phyloP scores from a whole-genome alignment of 2,329 filamentous ascomycete genomes.

The Venturiaceae sp. region DNA sequence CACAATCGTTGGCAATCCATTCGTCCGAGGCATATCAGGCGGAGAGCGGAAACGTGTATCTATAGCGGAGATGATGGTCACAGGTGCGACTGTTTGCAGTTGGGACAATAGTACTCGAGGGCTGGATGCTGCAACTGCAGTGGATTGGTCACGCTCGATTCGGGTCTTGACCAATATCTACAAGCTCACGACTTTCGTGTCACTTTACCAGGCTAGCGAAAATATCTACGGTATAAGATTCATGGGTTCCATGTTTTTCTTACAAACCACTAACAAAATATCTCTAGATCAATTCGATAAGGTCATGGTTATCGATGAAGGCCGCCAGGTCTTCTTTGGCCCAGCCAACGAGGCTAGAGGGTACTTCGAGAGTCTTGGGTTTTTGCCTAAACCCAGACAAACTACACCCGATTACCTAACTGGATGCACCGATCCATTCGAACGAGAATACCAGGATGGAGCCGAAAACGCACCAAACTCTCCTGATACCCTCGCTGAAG shows the following conservation, averaged over 20 bases:
- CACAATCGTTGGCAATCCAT: constrained; percentile 76
- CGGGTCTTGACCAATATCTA: constrained; percentile 69
- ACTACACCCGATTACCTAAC: constrained; percentile 77
- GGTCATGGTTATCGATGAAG: constrained; percentile 70
- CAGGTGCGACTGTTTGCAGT: constrained; percentile 58
- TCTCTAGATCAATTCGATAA: constrained; percentile 75
- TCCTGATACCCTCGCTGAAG: constrained; percentile 55
- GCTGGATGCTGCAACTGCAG: constrained; percentile 37
- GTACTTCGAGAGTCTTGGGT: constrained; percentile 73
- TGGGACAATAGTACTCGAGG: constrained; percentile 46
- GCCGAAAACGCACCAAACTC: constrained; percentile 58
- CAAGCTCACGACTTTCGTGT: constrained; percentile 75
- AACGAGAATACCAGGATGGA: constrained; percentile 65
- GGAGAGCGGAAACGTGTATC: constrained; percentile 73
- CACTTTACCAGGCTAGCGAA: constrained; percentile 77
- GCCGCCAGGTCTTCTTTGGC: constrained; percentile 68
- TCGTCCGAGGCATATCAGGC: constrained; percentile 70
- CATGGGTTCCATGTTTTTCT: too few species aligned
- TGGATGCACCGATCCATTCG: constrained; percentile 74
- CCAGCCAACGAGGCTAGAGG: constrained; percentile 54
- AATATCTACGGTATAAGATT: constrained; percentile 73
- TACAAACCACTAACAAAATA: too few species aligned
- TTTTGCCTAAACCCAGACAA: constrained; percentile 63
- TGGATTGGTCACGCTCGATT: constrained; percentile 38
- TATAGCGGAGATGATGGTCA: constrained; percentile 75